Evolutionary conservation across 768 basidiomycete species (phyloP), one percentile per base, ranked within the genome.

Genomic region (Scleroderma bovista): DNA sequence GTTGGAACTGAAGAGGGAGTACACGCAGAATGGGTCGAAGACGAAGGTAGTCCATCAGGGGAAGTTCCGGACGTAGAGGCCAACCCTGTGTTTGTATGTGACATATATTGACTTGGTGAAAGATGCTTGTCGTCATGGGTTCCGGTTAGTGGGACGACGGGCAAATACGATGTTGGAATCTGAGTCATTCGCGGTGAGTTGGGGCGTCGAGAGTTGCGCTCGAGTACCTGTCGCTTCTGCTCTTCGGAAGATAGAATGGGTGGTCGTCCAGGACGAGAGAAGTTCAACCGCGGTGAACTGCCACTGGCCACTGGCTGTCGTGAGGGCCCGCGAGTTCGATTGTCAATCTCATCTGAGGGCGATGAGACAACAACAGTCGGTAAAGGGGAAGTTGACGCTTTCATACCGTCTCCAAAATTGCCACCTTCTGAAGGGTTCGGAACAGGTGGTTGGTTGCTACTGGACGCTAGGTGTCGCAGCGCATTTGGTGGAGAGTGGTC

Each of bases 201-300:
- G 13, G 60, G 47, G 48, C 73, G 67, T 46, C 61, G 71, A 29
- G 76, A 69, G 65, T 86, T 86, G 40, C 87, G 75, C 63, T 83
- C 78, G 44, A 88, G 67, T 15, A 75, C 76, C 40, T 64, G 65
- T 29, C 67, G 69, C 51, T 78, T 75, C 50, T 65, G 57, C 24
- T 69, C 68, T 39, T 70, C 66, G 24, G 73, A 67, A 11, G 64
- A 67, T 20, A 66, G 57, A 55, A 72, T 71, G 0, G 65, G 65
- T 16, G 76, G 74, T 19, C 78, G 76, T 47, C 77, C 74, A 41
- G 84, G 83, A 44, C 83, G 71, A 20, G 86, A 86, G 58, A 82
- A 86, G 60, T 86, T 87, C 26, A 75, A 62, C 13, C 71, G 70
- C 6, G 73, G 69, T 16, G 57, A 49, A 31, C 53, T 47, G n/a